phyloP scores from a whole-genome alignment of 108 stramenopile genomes.

The Pinguiococcus pyrenoidosus region DNA sequence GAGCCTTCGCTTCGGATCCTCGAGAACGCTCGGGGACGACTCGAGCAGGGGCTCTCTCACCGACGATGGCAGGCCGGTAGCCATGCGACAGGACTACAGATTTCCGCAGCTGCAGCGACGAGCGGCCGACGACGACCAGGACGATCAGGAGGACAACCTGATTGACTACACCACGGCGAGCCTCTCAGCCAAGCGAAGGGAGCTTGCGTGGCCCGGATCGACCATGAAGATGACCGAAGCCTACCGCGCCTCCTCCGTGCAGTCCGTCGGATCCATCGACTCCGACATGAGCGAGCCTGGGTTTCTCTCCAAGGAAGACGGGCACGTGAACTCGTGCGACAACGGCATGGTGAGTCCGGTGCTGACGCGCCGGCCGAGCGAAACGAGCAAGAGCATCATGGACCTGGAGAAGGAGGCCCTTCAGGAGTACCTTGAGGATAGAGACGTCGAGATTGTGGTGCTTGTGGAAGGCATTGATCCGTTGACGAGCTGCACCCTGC shows the following conservation, averaged over 20 bases:
- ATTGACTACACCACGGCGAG: too few species aligned
- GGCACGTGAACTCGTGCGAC: neutral
- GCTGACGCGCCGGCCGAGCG: slow-evolving; percentile 1
- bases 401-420: slow-evolving; percentile 39
- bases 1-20: too few species aligned
- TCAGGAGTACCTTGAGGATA: slow-evolving; percentile 55
- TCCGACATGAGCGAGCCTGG: neutral
- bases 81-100: too few species aligned
- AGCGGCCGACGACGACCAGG: too few species aligned
- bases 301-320: neutral
- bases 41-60: too few species aligned
- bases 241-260: neutral
- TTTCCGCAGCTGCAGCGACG: too few species aligned
- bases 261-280: neutral
- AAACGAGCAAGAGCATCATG: slow-evolving; percentile 4
- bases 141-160: too few species aligned
- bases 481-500: slow-evolving; percentile 63
- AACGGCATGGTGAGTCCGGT: neutral
- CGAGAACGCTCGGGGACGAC: too few species aligned
- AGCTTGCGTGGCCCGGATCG: too few species aligned
- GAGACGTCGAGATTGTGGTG: slow-evolving; percentile 76
- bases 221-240: too few species aligned
- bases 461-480: slow-evolving; percentile 87
- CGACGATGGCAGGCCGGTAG: too few species aligned
- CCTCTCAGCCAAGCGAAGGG: too few species aligned